Conservation (phyloP, 139 green algal species). For the Eudorina sp. region DNA sequence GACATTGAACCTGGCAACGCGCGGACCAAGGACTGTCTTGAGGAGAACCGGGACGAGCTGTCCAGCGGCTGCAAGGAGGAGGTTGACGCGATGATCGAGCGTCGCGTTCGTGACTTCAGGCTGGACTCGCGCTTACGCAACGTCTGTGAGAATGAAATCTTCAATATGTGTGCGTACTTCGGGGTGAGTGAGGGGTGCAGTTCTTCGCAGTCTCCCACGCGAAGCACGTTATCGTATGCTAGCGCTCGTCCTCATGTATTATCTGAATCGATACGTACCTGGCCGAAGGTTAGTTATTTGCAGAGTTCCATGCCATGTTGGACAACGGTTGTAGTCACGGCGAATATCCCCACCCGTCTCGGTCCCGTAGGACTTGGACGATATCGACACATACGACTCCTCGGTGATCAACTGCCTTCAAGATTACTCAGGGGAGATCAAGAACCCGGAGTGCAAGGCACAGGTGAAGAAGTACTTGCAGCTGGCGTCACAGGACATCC, state of each 20-base stretch:
- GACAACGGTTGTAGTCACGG: no score
- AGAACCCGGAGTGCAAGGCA: slow-evolving; percentile 58
- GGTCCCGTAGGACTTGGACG: slow-evolving; percentile 60
- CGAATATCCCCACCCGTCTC: no score
- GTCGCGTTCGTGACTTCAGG: slow-evolving; percentile 75
- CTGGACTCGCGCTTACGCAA: slow-evolving; percentile 77
- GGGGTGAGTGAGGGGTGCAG: slow-evolving; percentile 59
- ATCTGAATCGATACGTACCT: no score
- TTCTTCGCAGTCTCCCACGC: no score
- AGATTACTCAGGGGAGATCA: slow-evolving; percentile 62
- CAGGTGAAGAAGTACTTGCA: slow-evolving; percentile 73
- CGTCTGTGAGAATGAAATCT: slow-evolving; percentile 68
- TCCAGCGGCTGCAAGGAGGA: slow-evolving; percentile 57
- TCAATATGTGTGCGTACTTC: slow-evolving; percentile 69
- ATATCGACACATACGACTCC: slow-evolving; percentile 63
- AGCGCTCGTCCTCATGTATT: no score
- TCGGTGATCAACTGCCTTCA: slow-evolving; percentile 73
- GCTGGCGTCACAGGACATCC: slow-evolving; percentile 86
- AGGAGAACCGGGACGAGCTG: slow-evolving; percentile 72
- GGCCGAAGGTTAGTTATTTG: no score
- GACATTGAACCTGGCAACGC: slow-evolving; percentile 68
- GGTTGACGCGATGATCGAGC: slow-evolving; percentile 81
- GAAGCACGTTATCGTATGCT: no score
- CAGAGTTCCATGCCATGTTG: no score
- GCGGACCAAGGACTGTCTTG: slow-evolving; percentile 77